A percentile compares a stretch with the other conserved stretches of the same genome.
Conservation (phyloP, 306 rosid species). For the Trichosanthes cucumerina region DNA sequence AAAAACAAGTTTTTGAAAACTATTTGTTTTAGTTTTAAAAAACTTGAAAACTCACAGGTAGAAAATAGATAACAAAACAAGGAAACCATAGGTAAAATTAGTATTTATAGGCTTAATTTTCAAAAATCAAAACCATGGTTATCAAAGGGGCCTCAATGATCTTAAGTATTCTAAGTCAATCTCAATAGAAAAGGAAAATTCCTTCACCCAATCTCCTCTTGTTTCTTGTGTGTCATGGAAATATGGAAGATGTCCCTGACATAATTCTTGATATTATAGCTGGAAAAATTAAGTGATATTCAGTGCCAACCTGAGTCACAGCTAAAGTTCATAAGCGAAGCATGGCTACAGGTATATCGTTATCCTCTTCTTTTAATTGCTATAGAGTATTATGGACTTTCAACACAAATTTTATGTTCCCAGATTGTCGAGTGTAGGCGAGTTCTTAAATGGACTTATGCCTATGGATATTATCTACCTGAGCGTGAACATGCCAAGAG, state of each 20-base stretch:
- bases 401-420: slow-evolving; percentile 15
- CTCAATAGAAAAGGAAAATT: background rate
- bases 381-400: slow-evolving; percentile 5
- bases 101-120: too few species aligned
- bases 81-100: too few species aligned
- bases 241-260: background rate
- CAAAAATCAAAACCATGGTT: too few species aligned
- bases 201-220: background rate
- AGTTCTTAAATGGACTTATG: slow-evolving; percentile 94
- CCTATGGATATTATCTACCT: slow-evolving; percentile 81
- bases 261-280: slow-evolving; percentile 28
- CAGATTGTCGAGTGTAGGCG: slow-evolving; percentile 95
- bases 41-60: too few species aligned
- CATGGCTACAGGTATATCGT: slow-evolving; percentile 76
- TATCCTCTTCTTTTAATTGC: slow-evolving; percentile 8
- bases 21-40: too few species aligned
- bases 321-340: slow-evolving; percentile 90
- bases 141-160: background rate
- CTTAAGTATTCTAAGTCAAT: background rate
- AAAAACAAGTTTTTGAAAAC: too few species aligned
- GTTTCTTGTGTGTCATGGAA: background rate
- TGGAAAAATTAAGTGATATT: slow-evolving; percentile 79
- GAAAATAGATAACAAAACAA: too few species aligned
- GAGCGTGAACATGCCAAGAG: slow-evolving; percentile 54
- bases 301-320: slow-evolving; percentile 97